Base-by-base conservation (phyloP, 352 stramenopile genomes). In the Phytophthora multivora region DNA sequence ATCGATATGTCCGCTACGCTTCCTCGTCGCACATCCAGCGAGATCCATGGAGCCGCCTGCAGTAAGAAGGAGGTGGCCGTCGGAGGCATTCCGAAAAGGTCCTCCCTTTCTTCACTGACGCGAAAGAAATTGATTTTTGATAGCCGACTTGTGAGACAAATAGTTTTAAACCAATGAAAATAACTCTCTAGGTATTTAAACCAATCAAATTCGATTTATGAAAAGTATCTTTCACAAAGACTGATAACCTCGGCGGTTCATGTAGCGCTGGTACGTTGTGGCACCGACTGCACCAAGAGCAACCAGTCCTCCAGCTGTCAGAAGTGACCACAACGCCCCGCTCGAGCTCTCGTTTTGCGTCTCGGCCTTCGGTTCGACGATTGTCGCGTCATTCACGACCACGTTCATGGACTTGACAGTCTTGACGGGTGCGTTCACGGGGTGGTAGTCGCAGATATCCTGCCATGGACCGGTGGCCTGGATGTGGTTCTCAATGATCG, bases 381-480 rank as follows among this genome's bases (percentile, higher is more conserved):
- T 68, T 18, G 61, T 70, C 30, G 53, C 58, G 21, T 69, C 63
- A 31, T 72, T 73, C 36, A 62, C 49, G 23, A 68, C 45, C 19
- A 75, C 49, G 38, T 66, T 66, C 55, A 57, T 73, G 28, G 71
- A 61, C 39, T 74, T 72, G 52, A 43, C 31, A 4, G 42, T n/a
- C 38, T 75, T 68, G 23, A 51, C 26, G 15, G 57, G 59, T 18
- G 53, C 49, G 36, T 83, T 83, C 48, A 84, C 62, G 4, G 81
- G 81, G 45, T 89, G 80, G 63, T 84, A 89, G 50, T 77, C 59
- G 64, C 84, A 93, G 42, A 93, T 82, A 18, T 93, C 77, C 43
- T 90, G 68, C 81, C 81, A 93, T 26, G 77, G 66, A 25, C 84
- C 84, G 1, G 84, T 93, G 12, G 71, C 61, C 43, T 75, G 51